These are phyloP conservation scores for Cardiospermum halicacabum DNA, from an alignment of 345 rosid genomes.

Conservation along the genomic window DNA sequence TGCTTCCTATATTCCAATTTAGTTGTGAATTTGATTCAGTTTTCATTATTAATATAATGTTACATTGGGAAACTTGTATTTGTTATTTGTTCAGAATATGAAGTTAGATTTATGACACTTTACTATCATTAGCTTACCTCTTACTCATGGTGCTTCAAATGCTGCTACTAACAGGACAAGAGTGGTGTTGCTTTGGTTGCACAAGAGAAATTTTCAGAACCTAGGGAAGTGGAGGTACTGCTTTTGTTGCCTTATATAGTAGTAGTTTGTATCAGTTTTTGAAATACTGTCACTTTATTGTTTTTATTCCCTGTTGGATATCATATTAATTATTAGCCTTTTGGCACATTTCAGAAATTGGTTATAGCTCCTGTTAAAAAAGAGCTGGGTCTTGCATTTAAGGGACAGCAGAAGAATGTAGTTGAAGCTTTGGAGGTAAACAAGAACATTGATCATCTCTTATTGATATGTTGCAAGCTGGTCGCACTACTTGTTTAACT, in stretches of 20 bases:
- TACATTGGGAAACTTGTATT: neutral
- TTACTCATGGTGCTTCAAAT: slow-evolving; percentile 9
- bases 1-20: neutral
- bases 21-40: neutral
- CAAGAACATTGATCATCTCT: neutral
- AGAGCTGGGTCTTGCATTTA: slow-evolving; percentile 86
- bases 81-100: neutral
- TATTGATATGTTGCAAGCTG: neutral
- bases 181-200: slow-evolving; percentile 82
- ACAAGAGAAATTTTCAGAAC: slow-evolving; percentile 77
- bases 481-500: neutral
- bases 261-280: neutral
- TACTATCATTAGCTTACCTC: neutral
- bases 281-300: neutral
- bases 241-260: neutral
- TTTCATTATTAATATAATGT: neutral
- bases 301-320: neutral
- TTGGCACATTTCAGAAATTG: slow-evolving; percentile 63
- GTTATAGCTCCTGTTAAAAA: slow-evolving; percentile 71
- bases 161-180: slow-evolving; percentile 54
- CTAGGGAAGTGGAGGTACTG: slow-evolving; percentile 86
- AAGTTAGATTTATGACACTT: neutral
- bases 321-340: neutral
- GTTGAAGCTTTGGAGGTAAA: slow-evolving; percentile 79
- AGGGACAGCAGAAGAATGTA: slow-evolving; percentile 73